These are phyloP conservation scores for Naganishia onofrii DNA, from an alignment of 768 basidiomycete species.

Conservation along the genomic window DNA sequence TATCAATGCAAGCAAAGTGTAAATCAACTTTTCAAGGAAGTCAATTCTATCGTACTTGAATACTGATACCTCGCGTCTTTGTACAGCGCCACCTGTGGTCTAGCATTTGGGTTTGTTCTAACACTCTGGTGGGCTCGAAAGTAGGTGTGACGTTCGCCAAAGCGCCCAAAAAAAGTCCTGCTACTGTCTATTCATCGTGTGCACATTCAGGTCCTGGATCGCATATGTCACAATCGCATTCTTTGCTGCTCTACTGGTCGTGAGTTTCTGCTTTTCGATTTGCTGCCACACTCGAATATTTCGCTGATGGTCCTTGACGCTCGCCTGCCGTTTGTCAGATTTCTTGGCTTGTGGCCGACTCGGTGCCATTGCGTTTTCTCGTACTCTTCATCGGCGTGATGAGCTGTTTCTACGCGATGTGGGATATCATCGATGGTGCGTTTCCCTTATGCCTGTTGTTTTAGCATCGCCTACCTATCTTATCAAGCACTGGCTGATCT, in stretches of 20 bases:
- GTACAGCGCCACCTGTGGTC: constrained; percentile 41
- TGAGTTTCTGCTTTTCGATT: constrained; percentile 30
- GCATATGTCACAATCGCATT: constrained; percentile 47
- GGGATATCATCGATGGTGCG: constrained; percentile 53
- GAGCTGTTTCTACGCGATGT: constrained; percentile 52
- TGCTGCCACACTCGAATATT: not conserved
- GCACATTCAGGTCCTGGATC: constrained; percentile 37
- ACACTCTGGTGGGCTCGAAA: constrained; percentile 51
- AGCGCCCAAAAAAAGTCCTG: not conserved
- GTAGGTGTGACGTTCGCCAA: not conserved
- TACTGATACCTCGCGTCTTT: not conserved
- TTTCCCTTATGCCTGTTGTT: not conserved
- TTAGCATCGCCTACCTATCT: too few relatives aligned
- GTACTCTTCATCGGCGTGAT: constrained; percentile 52
- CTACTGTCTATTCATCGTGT: not conserved
- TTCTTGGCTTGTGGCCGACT: constrained; percentile 44
- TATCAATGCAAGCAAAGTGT: constrained; percentile 51
- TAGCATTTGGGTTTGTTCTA: constrained; percentile 46
- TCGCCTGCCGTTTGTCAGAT: constrained; percentile 27
- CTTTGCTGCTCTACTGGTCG: constrained; percentile 44
- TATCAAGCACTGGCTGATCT: not conserved
- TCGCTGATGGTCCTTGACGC: not conserved
- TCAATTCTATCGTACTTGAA: not conserved
- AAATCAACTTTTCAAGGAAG: not conserved
- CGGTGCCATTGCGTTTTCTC: constrained; percentile 49